Base-by-base conservation (phyloP, 257 asterid species). In the Orobanche coerulescens region DNA sequence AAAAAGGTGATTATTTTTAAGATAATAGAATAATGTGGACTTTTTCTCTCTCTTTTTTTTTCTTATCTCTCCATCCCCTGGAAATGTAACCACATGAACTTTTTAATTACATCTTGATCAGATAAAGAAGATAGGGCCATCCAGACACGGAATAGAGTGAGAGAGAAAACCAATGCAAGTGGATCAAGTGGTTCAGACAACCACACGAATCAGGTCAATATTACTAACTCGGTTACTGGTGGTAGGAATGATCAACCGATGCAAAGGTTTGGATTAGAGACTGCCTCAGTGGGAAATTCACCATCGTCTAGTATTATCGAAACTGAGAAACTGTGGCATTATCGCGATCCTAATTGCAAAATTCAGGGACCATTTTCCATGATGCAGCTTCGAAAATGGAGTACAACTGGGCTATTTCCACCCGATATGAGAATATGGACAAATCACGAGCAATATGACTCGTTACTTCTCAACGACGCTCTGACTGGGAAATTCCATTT, bases 301-400 rank as follows among this genome's bases (percentile, higher is more conserved):
- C 66, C 84, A 8, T 52, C 87, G 23, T 24, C 66, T 64, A 74
- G 70, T 66, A 62, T 58, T 59, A 73, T 79, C 46, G 99, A 86
- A 69, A 81, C 81, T 24, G 94, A 93, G 61, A 86, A 81, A 59
- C 68, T 89, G 65, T 93, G 99, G 99, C 95, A 89, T 72, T 93
- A 93, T 59, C 97, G 96, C 20, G 99, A 93, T 72, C 99, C 97
- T 24, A 75, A 78, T 69, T 90, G 95, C 53, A 83, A 73, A 75
- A 82, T 86, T 70, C 99, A 86, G 75, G 99, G 99, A 33, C 97
- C 99, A 53, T 93, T 93, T 81, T 70, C 95, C 48, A 82, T 93
- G 86, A 56, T 80, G 75, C 88, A 89, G 83, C 81, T 93, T 60
- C 77, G 92, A 58, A 83, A 63, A 71, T 86, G 97, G 99, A 89